Evolutionary conservation across 2,329 filamentous ascomycete species (phyloP).

Genomic region (Laburnicola sp.): DNA sequence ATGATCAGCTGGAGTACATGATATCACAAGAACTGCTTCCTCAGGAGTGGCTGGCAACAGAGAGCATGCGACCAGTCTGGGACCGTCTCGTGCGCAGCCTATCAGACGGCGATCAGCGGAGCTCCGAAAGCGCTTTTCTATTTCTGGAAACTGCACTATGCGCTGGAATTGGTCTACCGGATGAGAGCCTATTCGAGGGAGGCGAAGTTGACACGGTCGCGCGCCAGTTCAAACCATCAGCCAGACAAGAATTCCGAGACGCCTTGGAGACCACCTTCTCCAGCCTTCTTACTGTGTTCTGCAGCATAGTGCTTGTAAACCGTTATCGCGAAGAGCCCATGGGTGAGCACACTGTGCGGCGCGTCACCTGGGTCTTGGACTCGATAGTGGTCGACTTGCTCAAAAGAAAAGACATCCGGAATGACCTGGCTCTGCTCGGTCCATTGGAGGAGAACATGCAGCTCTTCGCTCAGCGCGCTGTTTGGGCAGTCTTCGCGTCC

Average conservation of each 20-base stretch:
- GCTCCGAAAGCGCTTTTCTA: conserved; percentile 27
- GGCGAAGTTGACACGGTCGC: conserved; percentile 20
- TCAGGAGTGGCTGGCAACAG: conserved; percentile 46
- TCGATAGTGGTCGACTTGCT: conserved; percentile 28
- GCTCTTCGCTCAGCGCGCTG: conserved; percentile 34
- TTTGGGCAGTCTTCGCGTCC: conserved; percentile 31
- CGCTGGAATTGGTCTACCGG: conserved; percentile 34
- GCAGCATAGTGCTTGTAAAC: conserved; percentile 38
- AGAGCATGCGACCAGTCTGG: conserved; percentile 41
- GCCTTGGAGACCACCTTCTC: conserved; percentile 42
- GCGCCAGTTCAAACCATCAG: conserved; percentile 29
- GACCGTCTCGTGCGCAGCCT: conserved; percentile 38
- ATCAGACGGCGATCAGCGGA: conserved; percentile 33
- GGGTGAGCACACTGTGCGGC: conserved; percentile 17
- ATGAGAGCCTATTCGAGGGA: conserved; percentile 27
- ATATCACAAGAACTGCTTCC: conserved; percentile 40
- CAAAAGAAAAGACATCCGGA: conserved; percentile 26
- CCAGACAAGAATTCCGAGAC: conserved; percentile 33
- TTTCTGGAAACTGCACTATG: conserved; percentile 37
- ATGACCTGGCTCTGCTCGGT: conserved; percentile 28
- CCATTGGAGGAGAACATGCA: conserved; percentile 30
- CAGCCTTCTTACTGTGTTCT: conserved; percentile 39
- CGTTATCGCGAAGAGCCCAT: conserved; percentile 20
- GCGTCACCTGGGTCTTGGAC: conserved; percentile 31
- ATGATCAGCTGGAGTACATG: conserved; percentile 40